Evolutionary conservation across 345 rosid genomes (phyloP), one percentile per base, ranked within the genome.

Genomic region (Populus euphratica): DNA sequence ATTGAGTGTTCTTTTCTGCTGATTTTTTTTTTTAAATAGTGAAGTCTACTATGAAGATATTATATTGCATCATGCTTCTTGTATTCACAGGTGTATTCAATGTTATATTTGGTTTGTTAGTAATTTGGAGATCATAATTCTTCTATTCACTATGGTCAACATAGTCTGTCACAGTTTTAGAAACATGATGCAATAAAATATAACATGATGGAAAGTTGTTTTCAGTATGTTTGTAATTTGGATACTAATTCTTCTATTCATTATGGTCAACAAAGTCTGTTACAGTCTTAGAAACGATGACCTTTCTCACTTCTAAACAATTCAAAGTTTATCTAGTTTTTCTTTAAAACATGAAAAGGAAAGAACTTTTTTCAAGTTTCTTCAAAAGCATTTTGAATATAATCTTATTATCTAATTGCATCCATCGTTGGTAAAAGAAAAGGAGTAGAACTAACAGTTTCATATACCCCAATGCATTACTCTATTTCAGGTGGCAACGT

Each of bases 401-500:
- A 59, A 18, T 36, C 16, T 23, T 23, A 36, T 2, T 73, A 16
- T 16, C 36, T 38, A 16, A 67, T 33, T 36, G 21, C 47, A 31
- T 67, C 43, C 25, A 43, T 69, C 27, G 5, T 17, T 69, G 13
- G 33, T 8, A 43, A 69, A 62, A 74, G 65, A 17, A 47, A 43
- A 47, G 23, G 21, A 11, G 44, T 16, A 2, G 16, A 23, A 10
- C 69, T 16, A 43, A 17, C 25, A 73, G 59, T 13, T 50, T 9
- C 21, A 14, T 61, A 54, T 29, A 29, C 17, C 54, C n/a, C 66
- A 20, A 23, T 6, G 25, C 14, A 2, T 59, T 54, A 23, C 73
- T 77, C 38, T 41, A 44, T 64, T 64, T 73, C 47, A 96, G 99
- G 91, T 89, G 86, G 97, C 97, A 69, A 82, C 97, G 29, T 92